Conservation (phyloP, 139 green algal species). For the Ettlia oleoabundans region DNA sequence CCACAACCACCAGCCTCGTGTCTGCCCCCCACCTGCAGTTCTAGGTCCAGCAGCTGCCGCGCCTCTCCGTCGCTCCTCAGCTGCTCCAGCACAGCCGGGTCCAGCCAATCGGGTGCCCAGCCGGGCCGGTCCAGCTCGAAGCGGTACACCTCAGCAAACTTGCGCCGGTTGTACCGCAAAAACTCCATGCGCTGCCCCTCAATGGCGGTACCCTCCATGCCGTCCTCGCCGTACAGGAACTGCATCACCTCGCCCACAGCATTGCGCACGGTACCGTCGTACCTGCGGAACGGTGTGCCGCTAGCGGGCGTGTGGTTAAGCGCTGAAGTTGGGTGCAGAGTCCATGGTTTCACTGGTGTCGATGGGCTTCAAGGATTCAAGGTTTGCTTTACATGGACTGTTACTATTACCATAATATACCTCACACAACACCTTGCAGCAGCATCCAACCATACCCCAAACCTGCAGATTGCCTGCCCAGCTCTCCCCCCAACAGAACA, state of each 20-base stretch:
- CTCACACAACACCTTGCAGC: not conserved
- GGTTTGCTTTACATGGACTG: too few species aligned
- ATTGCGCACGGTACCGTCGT: conserved; percentile 97
- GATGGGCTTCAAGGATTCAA: too few species aligned
- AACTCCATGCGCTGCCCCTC: conserved; percentile 91
- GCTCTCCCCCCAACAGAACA: too few species aligned
- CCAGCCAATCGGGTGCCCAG: conserved; percentile 71
- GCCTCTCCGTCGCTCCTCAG: conserved; percentile 63
- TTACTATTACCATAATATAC: not conserved
- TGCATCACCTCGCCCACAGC: conserved; percentile 89
- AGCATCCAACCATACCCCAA: too few species aligned
- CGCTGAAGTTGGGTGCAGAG: too few species aligned
- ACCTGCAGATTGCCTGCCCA: too few species aligned
- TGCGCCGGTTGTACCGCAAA: conserved; percentile 66
- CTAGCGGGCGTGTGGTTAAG: too few species aligned
- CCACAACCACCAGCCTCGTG: too few species aligned
- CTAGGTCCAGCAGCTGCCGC: conserved; percentile 56
- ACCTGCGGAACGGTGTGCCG: conserved; percentile 50
- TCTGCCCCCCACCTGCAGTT: conserved; percentile 51
- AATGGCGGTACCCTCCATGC: conserved; percentile 95
- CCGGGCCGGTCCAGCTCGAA: conserved; percentile 66
- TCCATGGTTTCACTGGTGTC: too few species aligned
- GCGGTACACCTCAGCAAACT: conserved; percentile 50
- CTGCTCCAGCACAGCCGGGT: conserved; percentile 57
- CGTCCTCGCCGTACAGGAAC: conserved; percentile 99